Evolutionary conservation across 2,329 filamentous ascomycete species (phyloP), one percentile per base, ranked within the genome.

Genomic region (Magnaporthales sp.): DNA sequence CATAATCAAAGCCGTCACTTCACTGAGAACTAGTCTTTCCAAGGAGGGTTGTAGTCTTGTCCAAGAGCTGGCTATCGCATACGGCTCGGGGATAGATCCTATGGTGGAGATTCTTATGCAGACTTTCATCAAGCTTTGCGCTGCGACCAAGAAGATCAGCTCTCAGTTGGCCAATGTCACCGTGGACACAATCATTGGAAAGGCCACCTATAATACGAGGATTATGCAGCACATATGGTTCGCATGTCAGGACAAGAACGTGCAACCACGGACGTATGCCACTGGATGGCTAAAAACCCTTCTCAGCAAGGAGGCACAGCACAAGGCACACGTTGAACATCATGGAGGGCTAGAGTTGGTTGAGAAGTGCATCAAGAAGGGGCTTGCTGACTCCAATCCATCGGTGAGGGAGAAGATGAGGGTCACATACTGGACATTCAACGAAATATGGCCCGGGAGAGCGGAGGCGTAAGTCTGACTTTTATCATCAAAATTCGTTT

Each of bases 21-120:
- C 94, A 0, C 80, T 98, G 56, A 86, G 94, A 72, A 98, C 94
- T 2, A 98, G 93, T 72, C 81, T 97, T 71, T 94, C 91, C 10
- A 93, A 93, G 69, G 92, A 95, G 72, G 93, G 90, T 10, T 96
- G 92, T 74, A 86, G 86, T 70, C 79, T 96, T 63, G 83, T 97
- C 31, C 93, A 97, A 75, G 94, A 98, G 70, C 81, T 97, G 30
- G 92, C 92, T 22, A 86, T 84, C 70, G 87, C 85, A 9, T 88
- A 91, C 62, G 93, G 93, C 0, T 84, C 92, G 1, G 89, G 84
- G 56, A 88, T 97, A 73, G 94, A 98, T 73, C 86, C 90, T 11
- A 91, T 96, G 88, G 90, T 95, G 8, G 94, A 98, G 77, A 86
- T 97, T 64, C 83, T 97, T 26, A 86, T 98, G 78, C 93, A 97